Percentiles rank a stretch among this genome's conserved stretches.
These are phyloP conservation scores for Syncephalis plumigaleata DNA, from an alignment of 371 early-diverging fungal species.

Conservation along the genomic window DNA sequence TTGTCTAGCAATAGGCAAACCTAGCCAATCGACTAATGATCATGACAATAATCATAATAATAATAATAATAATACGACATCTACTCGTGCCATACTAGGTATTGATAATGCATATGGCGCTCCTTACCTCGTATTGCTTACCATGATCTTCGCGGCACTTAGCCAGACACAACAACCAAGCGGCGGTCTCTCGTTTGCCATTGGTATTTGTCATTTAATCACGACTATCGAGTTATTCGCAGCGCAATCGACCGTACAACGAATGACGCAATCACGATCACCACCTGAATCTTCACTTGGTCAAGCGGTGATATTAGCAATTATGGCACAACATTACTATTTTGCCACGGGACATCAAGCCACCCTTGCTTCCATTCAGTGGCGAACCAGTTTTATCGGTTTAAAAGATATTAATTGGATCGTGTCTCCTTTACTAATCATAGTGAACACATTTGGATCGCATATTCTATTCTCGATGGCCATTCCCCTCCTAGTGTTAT, in stretches of 20 bases:
- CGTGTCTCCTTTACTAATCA: conserved; percentile 52
- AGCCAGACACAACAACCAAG: conserved; percentile 47
- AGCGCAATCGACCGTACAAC: conserved; percentile 9
- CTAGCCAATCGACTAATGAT: conserved; percentile 6
- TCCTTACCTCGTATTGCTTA: conserved; percentile 29
- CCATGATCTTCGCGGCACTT: conserved; percentile 28
- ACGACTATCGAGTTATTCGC: conserved; percentile 28
- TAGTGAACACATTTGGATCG: conserved; percentile 56
- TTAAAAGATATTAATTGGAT: conserved; percentile 47
- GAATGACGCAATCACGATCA: not conserved
- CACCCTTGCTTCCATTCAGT: conserved; percentile 73
- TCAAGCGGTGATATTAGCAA: conserved; percentile 12
- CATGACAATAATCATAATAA: no score
- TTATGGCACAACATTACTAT: conserved; percentile 50
- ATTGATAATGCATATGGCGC: conserved; percentile 38
- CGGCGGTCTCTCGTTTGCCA: conserved; percentile 43
- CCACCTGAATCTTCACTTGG: not conserved
- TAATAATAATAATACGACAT: conserved; percentile 7
- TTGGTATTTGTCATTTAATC: conserved; percentile 26
- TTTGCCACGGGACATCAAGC: conserved; percentile 87
- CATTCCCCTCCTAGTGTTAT: conserved; percentile 21
- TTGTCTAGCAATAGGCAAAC: conserved; percentile 20
- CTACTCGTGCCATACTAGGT: conserved; percentile 20
- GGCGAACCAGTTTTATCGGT: conserved; percentile 78
- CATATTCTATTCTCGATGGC: conserved; percentile 29